Evolutionary conservation across 2,329 filamentous ascomycete species (phyloP).

Genomic region (Pseudovirgaria hyperparasitica): DNA sequence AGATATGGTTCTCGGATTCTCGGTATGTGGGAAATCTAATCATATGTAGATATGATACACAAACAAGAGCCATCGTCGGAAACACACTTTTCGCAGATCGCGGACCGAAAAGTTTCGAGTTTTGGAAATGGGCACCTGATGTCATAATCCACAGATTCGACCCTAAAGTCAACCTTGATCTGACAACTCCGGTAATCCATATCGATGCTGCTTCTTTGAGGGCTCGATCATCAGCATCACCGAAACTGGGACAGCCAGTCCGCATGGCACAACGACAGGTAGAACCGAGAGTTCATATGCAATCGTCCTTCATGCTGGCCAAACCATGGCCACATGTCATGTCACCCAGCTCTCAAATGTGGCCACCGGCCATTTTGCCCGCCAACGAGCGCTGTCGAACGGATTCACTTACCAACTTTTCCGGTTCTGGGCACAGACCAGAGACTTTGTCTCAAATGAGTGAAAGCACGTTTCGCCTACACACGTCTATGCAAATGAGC

Average conservation of each 20-base stretch:
- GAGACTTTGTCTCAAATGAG: conserved; percentile 46
- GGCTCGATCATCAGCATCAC: too few relatives aligned
- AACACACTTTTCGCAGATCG: conserved; percentile 62
- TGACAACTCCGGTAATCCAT: conserved; percentile 54
- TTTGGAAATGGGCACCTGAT: conserved; percentile 52
- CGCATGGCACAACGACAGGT: conserved; percentile 40
- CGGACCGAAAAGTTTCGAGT: conserved; percentile 39
- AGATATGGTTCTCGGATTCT: conserved; percentile 75
- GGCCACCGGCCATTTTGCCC: conserved; percentile 65
- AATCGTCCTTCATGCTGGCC: conserved; percentile 57
- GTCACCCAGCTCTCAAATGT: conserved; percentile 36
- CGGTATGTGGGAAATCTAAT: conserved; percentile 63
- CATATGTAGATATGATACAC: conserved; percentile 62
- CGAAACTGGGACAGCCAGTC: conserved; percentile 12
- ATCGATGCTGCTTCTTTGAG: conserved; percentile 22
- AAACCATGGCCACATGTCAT: conserved; percentile 33
- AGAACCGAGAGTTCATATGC: conserved; percentile 39
- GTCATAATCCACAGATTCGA: conserved; percentile 63
- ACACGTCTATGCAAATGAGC: conserved; percentile 55
- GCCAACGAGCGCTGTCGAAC: conserved; percentile 44
- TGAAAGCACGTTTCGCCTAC: conserved; percentile 58
- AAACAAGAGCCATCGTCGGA: conserved; percentile 64
- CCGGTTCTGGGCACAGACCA: conserved; percentile 36
- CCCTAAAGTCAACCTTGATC: conserved; percentile 56
- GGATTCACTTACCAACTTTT: conserved; percentile 31